phyloP scores from a whole-genome alignment of 805 yeast species.

The Wickerhamiella kurtzmanii region DNA sequence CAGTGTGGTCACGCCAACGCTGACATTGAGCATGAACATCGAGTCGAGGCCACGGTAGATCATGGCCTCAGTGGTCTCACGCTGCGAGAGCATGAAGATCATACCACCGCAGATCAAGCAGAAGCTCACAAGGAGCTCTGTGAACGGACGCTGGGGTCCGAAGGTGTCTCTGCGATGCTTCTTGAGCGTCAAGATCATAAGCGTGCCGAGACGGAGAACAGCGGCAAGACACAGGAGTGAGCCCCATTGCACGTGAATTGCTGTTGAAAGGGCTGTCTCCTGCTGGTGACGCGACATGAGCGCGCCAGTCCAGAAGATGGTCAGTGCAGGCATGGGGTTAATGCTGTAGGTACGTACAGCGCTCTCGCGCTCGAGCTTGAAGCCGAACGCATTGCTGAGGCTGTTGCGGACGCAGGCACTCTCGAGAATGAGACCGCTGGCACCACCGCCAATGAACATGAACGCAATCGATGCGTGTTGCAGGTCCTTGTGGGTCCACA shows the following conservation, averaged over 20 bases:
- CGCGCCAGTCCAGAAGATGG: conserved; percentile 92
- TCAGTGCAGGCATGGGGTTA: conserved; percentile 87
- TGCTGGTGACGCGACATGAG: conserved; percentile 93
- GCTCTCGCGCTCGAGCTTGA: conserved; percentile 3
- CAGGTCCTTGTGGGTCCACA: conserved; percentile 78
- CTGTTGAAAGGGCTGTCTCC: conserved; percentile 62
- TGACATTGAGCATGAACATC: conserved; percentile 83
- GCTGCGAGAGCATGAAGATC: conserved; percentile 84
- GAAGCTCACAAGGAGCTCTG: conserved; percentile 71
- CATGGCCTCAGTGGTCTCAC: conserved; percentile 68
- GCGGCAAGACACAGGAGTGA: conserved; percentile 70
- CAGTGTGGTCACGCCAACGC: conserved; percentile 64
- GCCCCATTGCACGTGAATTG: conserved; percentile 89
- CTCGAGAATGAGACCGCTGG: conserved; percentile 80
- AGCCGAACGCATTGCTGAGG: conserved; percentile 15
- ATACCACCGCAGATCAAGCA: conserved; percentile 78
- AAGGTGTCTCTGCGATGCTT: conserved; percentile 17
- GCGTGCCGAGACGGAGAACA: conserved; percentile 55
- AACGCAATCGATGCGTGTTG: conserved; percentile 88
- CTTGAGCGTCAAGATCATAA: conserved; percentile 37
- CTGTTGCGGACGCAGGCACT: conserved; percentile 25
- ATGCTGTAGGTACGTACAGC: conserved; percentile 44
- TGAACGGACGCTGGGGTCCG: conserved; percentile 60
- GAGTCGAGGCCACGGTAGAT: conserved; percentile 70
- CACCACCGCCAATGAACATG: conserved; percentile 81